These are phyloP conservation scores for Yarrowia sp. DNA, from an alignment of 805 yeast species.

Conservation along the genomic window DNA sequence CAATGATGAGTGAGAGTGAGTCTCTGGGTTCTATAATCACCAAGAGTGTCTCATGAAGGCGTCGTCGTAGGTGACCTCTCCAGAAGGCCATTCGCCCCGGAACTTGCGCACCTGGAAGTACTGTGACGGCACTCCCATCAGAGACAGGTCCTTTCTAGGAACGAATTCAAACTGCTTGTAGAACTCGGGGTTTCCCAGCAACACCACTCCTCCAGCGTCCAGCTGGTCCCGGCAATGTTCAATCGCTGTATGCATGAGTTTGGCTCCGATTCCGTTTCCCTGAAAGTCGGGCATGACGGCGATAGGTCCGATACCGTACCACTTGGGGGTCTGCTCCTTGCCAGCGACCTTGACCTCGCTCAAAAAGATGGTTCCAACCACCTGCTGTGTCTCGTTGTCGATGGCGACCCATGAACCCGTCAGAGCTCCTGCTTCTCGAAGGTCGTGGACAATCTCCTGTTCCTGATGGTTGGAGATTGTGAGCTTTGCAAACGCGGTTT, in stretches of 20 bases:
- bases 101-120: slow-evolving; percentile 23
- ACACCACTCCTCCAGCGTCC: slow-evolving; percentile 12
- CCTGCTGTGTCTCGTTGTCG: slow-evolving; percentile 8
- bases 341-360: slow-evolving; percentile 8
- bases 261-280: slow-evolving; percentile 19
- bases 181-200: slow-evolving; percentile 23
- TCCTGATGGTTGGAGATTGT: slow-evolving; percentile 24
- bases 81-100: slow-evolving; percentile 25
- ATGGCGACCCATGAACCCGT: slow-evolving; percentile 20
- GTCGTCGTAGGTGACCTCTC: slow-evolving; percentile 19
- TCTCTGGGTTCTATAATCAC: not conserved
- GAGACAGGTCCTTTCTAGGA: slow-evolving; percentile 15
- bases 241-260: slow-evolving; percentile 22
- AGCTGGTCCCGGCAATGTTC: slow-evolving; percentile 14
- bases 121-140: slow-evolving; percentile 21
- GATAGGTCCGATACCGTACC: slow-evolving; percentile 23
- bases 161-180: slow-evolving; percentile 24
- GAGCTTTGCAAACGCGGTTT: slow-evolving; percentile 12
- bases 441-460: slow-evolving; percentile 22
- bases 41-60: slow-evolving; percentile 23
- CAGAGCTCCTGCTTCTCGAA: not conserved
- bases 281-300: slow-evolving; percentile 17
- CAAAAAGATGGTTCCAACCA: slow-evolving; percentile 15
- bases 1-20: not conserved
- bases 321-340: not conserved